Evolutionary conservation across 441 rosid species (phyloP), one percentile per base, ranked within the genome.

Genomic region (Erodium moschatum): DNA sequence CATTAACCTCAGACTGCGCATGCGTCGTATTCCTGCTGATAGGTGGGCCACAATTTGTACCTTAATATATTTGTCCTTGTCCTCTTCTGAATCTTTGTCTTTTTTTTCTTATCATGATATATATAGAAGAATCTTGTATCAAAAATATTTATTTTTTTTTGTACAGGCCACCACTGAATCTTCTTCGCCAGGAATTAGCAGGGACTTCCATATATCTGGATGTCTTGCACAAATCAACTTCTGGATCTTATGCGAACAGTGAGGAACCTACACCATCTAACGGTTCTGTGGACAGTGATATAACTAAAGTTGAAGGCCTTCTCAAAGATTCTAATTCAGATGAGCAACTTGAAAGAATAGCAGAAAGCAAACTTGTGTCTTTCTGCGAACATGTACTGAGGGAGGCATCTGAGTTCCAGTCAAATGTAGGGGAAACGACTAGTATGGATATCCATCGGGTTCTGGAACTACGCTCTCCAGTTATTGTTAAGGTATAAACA

Each of bases 371-470:
- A 75, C 74, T 95, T 73, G 93, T 86, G 35, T 83, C 97, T 67
- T 89, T 90, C 83, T 95, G 98, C 71, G 98, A 89, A 80, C 96
- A 86, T 73, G 85, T 95, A 52, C 87, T 95, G 19, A 85, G 76
- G 80, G 98, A 90, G 76, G 95, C 95, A 72, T 86, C 98, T 46
- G 92, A 89, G 68, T 86, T 95, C 68, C 98, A 92, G 77, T 87
- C 93, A 63, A 80, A 78, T 54, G 73, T 83, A n/a, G 97, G 91
- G 69, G 99, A 90, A 73, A 80, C 88, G 68, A 81, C 95, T 69
- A 89, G 90, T 74, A 84, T 90, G 97, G 88, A 90, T 78, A 79
- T 92, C 72, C 98, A 95, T 77, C 88, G 89, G 64, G 96, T 90
- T 75, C 77, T 92, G 66, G 98, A 92, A 79, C 82, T 95, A 68